phyloP scores from a whole-genome alignment of 495 filamentous ascomycete species.

The Talaromyces nanjingensis region DNA sequence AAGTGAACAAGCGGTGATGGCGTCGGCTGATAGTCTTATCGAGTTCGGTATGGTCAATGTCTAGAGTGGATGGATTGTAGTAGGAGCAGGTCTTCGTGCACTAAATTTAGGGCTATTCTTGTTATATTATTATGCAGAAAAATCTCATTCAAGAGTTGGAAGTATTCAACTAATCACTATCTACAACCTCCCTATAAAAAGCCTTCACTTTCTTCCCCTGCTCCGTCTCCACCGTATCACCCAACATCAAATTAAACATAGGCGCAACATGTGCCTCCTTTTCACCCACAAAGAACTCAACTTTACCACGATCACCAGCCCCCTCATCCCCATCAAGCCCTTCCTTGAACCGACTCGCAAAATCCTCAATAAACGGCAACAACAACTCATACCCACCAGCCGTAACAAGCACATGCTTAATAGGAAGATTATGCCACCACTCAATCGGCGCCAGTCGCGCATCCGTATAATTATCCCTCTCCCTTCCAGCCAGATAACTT shows the following conservation, averaged over 20 bases:
- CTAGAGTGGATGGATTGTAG: not conserved
- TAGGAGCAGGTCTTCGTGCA: not conserved
- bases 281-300: constrained; percentile 31
- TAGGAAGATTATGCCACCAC: constrained; percentile 45
- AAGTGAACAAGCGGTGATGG: not conserved
- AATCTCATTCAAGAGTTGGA: not conserved
- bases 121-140: not conserved
- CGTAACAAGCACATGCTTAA: constrained; percentile 45
- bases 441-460: constrained; percentile 38
- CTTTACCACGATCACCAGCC: constrained; percentile 7
- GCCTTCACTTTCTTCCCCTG: constrained; percentile 31
- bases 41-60: not conserved
- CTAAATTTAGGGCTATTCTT: not conserved
- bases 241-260: constrained; percentile 34
- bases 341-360: constrained; percentile 33
- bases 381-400: constrained; percentile 55
- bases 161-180: not conserved
- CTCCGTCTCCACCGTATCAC: constrained; percentile 28
- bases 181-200: constrained; percentile 22
- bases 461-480: constrained; percentile 50
- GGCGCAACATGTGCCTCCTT: constrained; percentile 39
- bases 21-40: not conserved
- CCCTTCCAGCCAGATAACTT: constrained; percentile 39
- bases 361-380: constrained; percentile 48
- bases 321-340: not conserved